Evolutionary conservation across 371 early-diverging fungal genomes (phyloP).

Genomic region (Mortierella sp.): DNA sequence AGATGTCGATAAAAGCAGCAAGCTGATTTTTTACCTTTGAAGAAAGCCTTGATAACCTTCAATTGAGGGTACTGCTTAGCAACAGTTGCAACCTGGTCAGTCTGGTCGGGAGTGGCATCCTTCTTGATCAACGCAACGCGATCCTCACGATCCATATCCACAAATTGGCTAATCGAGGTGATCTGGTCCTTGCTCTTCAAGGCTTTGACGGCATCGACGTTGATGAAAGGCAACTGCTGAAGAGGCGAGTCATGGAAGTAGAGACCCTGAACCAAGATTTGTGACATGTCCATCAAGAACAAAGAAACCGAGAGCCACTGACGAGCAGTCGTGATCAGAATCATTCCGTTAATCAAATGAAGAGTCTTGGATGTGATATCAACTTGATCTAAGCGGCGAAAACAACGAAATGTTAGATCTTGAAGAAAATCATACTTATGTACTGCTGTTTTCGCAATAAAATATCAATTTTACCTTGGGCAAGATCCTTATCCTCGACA

Average conservation of each 20-base stretch:
- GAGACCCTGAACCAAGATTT: slow-evolving; percentile 87
- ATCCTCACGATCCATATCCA: slow-evolving; percentile 75
- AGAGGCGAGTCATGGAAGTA: slow-evolving; percentile 80
- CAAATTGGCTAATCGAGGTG: slow-evolving; percentile 72
- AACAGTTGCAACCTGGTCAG: slow-evolving; percentile 76
- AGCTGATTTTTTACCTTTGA: slow-evolving; percentile 65
- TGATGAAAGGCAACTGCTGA: slow-evolving; percentile 86
- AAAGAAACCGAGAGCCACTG: slow-evolving; percentile 79
- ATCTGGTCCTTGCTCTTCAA: slow-evolving; percentile 59
- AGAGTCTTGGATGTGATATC: slow-evolving; percentile 79
- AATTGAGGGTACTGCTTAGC: slow-evolving; percentile 84
- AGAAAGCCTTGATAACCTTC: slow-evolving; percentile 79
- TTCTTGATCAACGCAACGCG: slow-evolving; percentile 70
- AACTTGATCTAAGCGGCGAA: slow-evolving; percentile 68
- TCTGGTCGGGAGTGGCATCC: slow-evolving; percentile 66
- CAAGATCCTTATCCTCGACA: slow-evolving; percentile 67
- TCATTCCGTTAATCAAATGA: slow-evolving; percentile 83
- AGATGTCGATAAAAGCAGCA: not conserved
- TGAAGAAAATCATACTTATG: no score
- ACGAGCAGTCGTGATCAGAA: slow-evolving; percentile 90
- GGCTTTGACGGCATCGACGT: slow-evolving; percentile 59
- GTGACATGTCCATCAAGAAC: slow-evolving; percentile 80
- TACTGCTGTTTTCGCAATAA: not conserved
- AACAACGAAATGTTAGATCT: no score
- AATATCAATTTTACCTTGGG: slow-evolving; percentile 53